Evolutionary conservation across 176 grass and related monocot genomes (phyloP).

Genomic region (Oryza meridionalis): DNA sequence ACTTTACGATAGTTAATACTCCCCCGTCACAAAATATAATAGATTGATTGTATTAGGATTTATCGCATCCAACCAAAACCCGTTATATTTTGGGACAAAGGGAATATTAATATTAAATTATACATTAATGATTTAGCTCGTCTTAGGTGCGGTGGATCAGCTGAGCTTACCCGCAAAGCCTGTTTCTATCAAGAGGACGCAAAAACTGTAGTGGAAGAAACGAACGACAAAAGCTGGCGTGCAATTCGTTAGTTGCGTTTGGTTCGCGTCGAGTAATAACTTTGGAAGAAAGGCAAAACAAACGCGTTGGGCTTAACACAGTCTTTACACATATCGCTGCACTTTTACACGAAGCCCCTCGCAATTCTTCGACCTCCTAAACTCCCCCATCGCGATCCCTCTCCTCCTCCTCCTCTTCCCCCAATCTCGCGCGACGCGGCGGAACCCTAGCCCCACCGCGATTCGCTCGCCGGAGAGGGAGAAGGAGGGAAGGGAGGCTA

Average conservation of each 20-base stretch:
- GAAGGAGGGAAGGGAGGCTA: neutral
- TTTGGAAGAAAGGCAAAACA: constrained; percentile 10
- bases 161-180: too few relatives aligned
- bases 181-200: too few relatives aligned
- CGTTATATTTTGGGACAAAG: too few relatives aligned
- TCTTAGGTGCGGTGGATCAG: too few relatives aligned
- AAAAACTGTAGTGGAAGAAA: too few relatives aligned
- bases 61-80: too few relatives aligned
- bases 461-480: constrained; percentile 19
- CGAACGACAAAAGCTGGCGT: too few relatives aligned
- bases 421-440: constrained; percentile 31
- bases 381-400: neutral
- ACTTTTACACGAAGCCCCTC: constrained; percentile 43
- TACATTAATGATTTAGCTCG: too few relatives aligned
- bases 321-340: neutral
- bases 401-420: neutral
- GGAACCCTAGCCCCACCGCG: constrained; percentile 48
- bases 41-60: too few relatives aligned
- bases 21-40: too few relatives aligned
- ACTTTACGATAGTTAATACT: too few relatives aligned
- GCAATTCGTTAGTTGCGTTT: neutral
- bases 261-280: neutral
- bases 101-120: too few relatives aligned
- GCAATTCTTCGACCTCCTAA: neutral
- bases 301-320: neutral